phyloP scores from a whole-genome alignment of 345 rosid species.

The Camelina hispida region DNA sequence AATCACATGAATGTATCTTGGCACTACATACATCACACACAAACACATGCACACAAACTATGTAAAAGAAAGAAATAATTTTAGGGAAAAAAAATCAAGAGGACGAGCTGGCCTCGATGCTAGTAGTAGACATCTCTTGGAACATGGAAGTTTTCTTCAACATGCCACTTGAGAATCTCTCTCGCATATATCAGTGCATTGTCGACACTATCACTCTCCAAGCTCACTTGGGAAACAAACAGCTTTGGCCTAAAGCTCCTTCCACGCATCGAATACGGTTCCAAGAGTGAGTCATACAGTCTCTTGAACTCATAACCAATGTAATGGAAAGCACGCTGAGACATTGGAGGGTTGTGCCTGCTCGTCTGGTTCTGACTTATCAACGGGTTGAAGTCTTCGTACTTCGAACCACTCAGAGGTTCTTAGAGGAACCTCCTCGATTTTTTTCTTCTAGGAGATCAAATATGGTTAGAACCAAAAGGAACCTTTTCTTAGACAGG shows the following conservation, averaged over 20 bases:
- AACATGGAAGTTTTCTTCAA: slow-evolving; percentile 44
- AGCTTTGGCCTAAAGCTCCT: slow-evolving; percentile 52
- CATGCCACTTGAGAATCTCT: slow-evolving; percentile 66
- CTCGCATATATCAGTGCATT: slow-evolving; percentile 63
- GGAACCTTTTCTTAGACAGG: slow-evolving; percentile 72
- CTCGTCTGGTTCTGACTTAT: slow-evolving; percentile 47
- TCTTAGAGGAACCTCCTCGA: slow-evolving; percentile 58
- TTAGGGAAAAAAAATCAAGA: slow-evolving; percentile 29
- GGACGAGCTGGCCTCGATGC: slow-evolving; percentile 59
- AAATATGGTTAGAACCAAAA: slow-evolving; percentile 75
- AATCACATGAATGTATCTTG: slow-evolving; percentile 6
- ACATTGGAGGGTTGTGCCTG: slow-evolving; percentile 55
- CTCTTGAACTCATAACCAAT: slow-evolving; percentile 76
- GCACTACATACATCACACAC: neutral
- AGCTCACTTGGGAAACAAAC: slow-evolving; percentile 58
- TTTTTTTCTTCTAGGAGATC: slow-evolving; percentile 78
- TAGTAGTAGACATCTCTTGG: slow-evolving; percentile 51
- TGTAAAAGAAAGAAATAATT: slow-evolving; percentile 19
- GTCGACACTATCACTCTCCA: slow-evolving; percentile 67
- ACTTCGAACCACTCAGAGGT: slow-evolving; percentile 85
- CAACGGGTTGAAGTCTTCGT: slow-evolving; percentile 69
- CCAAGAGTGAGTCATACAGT: slow-evolving; percentile 56
- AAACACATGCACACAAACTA: neutral
- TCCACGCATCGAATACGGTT: slow-evolving; percentile 23
- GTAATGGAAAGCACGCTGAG: slow-evolving; percentile 69